phyloP scores from a whole-genome alignment of 192 early-diverging fungal species.

The Nowakowskiella sp. region DNA sequence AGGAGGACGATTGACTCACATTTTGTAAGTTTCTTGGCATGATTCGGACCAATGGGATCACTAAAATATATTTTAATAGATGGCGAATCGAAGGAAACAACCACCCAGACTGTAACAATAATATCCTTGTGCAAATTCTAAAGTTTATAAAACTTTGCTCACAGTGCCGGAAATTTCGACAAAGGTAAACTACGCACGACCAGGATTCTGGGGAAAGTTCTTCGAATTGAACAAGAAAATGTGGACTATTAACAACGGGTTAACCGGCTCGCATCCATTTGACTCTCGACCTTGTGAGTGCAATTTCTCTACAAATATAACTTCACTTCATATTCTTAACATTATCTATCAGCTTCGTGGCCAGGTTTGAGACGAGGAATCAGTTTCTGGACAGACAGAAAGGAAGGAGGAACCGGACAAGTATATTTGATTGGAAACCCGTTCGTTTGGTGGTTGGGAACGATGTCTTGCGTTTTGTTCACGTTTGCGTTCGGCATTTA shows the following conservation, averaged over 20 bases:
- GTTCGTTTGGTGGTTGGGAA: conserved; percentile 34
- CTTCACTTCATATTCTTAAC: background rate
- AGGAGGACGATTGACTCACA: conserved; percentile 76
- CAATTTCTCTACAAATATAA: background rate
- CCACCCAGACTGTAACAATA: conserved; percentile 6
- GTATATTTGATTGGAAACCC: conserved; percentile 51
- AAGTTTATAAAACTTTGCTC: conserved; percentile 13
- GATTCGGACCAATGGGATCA: background rate
- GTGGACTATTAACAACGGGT: conserved; percentile 41
- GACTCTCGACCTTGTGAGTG: conserved; percentile 33
- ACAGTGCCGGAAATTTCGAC: conserved; percentile 24
- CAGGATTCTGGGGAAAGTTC: conserved; percentile 40
- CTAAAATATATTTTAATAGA: background rate
- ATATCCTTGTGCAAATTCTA: background rate
- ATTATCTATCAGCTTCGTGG: conserved; percentile 26
- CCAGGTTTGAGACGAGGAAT: conserved; percentile 38
- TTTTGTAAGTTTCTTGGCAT: conserved; percentile 36
- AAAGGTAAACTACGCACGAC: conserved; percentile 31
- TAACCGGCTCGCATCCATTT: conserved; percentile 41
- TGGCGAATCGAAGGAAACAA: background rate
- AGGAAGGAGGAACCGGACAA: conserved; percentile 20
- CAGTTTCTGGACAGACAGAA: conserved; percentile 46
- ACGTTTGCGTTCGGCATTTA: conserved; percentile 15
- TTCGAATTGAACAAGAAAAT: conserved; percentile 41
- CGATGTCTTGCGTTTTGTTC: conserved; percentile 23